Percentiles rank a stretch among this genome's conserved stretches.
These are phyloP conservation scores for Trichoderma gracile DNA, from an alignment of 2,329 filamentous ascomycete species.

Conservation along the genomic window DNA sequence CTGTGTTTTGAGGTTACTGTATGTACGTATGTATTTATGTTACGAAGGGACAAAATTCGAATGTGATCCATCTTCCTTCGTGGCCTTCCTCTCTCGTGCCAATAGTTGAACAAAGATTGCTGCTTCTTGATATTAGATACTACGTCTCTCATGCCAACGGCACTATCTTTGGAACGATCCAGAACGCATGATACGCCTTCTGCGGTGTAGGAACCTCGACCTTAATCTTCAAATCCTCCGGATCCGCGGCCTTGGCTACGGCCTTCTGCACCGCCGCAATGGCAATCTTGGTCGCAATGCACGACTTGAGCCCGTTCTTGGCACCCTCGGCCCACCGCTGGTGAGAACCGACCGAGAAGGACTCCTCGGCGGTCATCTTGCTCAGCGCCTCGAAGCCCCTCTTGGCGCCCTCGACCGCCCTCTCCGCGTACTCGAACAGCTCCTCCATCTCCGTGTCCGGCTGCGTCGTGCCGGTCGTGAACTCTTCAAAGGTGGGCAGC, in stretches of 20 bases:
- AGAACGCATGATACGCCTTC: conserved; percentile 63
- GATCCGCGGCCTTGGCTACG: conserved; percentile 41
- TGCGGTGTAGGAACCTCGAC: conserved; percentile 55
- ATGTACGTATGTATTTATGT: conserved; percentile 4
- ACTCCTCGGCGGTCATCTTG: conserved; percentile 52
- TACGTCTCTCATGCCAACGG: conserved; percentile 8
- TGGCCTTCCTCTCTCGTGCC: neutral
- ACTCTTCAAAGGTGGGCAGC: conserved; percentile 65
- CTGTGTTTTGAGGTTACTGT: no score
- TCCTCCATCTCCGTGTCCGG: conserved; percentile 41
- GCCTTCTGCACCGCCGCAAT: conserved; percentile 61
- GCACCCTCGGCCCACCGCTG: conserved; percentile 62
- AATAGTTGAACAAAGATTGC: neutral
- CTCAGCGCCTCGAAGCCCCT: conserved; percentile 59
- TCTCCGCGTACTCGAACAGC: conserved; percentile 50
- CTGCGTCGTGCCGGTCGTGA: conserved; percentile 48
- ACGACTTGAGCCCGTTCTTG: conserved; percentile 65
- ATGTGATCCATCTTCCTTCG: neutral
- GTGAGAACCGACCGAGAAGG: conserved; percentile 58
- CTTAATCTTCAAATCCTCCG: conserved; percentile 43
- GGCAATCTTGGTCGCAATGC: conserved; percentile 68
- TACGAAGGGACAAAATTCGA: conserved; percentile 6
- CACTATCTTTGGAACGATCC: conserved; percentile 59
- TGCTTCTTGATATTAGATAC: neutral
- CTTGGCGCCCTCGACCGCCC: conserved; percentile 50